phyloP scores from a whole-genome alignment of 306 rosid species.

The Quercus parvula region DNA sequence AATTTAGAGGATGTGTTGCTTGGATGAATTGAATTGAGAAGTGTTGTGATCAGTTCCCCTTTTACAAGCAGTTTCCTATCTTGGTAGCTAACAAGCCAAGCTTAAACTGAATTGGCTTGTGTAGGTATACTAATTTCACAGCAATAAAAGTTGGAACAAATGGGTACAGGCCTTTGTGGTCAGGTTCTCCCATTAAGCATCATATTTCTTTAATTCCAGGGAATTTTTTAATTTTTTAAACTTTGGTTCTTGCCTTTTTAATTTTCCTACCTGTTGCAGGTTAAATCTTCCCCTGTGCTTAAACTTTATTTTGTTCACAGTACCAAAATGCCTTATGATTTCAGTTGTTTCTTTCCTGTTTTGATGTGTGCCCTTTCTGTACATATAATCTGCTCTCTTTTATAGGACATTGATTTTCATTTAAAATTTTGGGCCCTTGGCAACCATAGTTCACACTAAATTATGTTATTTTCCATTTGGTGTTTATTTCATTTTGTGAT shows the following conservation, averaged over 20 bases:
- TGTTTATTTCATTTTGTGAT: neutral
- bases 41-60: neutral
- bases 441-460: neutral
- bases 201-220: neutral
- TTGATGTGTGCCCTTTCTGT: neutral
- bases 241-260: neutral
- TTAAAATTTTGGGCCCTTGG: neutral
- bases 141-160: neutral
- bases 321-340: neutral
- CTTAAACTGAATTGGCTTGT: neutral
- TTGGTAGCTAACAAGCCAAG: neutral
- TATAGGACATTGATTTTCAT: neutral
- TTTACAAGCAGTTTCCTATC: neutral
- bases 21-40: neutral
- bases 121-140: neutral
- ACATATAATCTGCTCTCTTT: neutral
- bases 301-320: neutral
- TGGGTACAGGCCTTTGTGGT: neutral
- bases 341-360: neutral
- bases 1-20: neutral
- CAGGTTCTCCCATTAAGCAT: neutral
- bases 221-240: neutral
- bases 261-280: too few species aligned
- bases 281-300: neutral
- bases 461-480: neutral